These are phyloP conservation scores for Bolboschoenus planiculmis DNA, from an alignment of 176 grass and related monocot species.

Conservation along the genomic window DNA sequence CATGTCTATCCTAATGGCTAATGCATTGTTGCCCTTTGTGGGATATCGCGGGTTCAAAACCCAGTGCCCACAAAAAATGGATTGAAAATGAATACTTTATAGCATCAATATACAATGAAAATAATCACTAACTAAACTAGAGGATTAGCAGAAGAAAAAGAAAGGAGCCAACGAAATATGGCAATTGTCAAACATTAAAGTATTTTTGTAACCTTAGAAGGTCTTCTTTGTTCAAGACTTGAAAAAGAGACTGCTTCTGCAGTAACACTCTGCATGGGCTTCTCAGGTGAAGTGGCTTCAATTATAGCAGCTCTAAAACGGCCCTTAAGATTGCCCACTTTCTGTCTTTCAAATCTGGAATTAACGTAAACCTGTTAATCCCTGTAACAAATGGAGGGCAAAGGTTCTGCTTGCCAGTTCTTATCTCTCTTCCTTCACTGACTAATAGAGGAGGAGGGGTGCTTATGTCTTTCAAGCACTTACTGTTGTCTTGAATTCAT, in stretches of 20 bases:
- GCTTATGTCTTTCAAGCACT: background rate
- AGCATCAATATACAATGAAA: background rate
- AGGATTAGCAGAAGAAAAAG: background rate
- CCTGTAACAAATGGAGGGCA: background rate
- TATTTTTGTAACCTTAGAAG: background rate
- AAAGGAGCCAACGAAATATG: background rate
- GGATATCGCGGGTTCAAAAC: too few species aligned
- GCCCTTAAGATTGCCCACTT: slow-evolving; percentile 51
- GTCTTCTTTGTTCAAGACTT: slow-evolving; percentile 30
- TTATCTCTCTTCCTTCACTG: background rate
- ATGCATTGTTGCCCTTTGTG: too few species aligned
- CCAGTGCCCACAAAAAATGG: background rate
- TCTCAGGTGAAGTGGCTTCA: slow-evolving; percentile 43
- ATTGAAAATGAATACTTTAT: background rate
- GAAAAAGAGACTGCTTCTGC: slow-evolving; percentile 32
- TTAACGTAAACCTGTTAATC: background rate
- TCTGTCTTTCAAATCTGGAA: slow-evolving; percentile 68
- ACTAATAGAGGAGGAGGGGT: too few species aligned
- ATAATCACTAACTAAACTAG: background rate
- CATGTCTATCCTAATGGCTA: too few species aligned
- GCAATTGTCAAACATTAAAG: background rate
- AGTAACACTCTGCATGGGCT: slow-evolving; percentile 24
- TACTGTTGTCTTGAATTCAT: background rate
- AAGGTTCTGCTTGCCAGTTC: background rate
- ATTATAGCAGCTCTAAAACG: slow-evolving; percentile 67